Evolutionary conservation across 139 green algal genomes (phyloP).

Genomic region (Chlorella sp.): DNA sequence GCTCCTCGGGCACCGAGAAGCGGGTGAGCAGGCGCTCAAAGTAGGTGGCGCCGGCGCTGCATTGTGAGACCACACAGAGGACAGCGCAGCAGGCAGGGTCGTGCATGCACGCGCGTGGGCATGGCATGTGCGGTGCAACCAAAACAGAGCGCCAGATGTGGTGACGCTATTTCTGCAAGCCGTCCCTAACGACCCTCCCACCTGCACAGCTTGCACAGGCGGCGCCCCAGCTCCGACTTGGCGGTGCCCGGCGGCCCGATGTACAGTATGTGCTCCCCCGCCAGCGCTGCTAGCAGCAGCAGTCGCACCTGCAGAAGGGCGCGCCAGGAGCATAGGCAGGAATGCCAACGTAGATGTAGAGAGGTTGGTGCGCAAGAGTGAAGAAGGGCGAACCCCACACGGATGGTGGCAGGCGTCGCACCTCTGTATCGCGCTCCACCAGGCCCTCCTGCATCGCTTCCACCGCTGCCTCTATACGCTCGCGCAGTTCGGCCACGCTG

Average conservation of each 20-base stretch:
- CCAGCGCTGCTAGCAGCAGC: constrained; percentile 83
- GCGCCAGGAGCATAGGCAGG: background rate
- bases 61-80: no score
- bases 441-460: constrained; percentile 71
- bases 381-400: background rate
- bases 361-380: no score
- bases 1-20: constrained; percentile 94
- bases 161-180: no score
- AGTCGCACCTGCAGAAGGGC: constrained; percentile 52
- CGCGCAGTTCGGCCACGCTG: constrained; percentile 16
- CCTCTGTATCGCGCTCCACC: constrained; percentile 87
- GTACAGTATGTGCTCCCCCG: constrained; percentile 87
- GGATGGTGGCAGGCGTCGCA: constrained; percentile 29
- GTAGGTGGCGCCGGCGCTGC: constrained; percentile 73
- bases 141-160: no score
- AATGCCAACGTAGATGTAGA: background rate
- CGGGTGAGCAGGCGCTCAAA: constrained; percentile 95
- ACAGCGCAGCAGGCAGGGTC: no score
- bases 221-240: constrained; percentile 89
- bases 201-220: constrained; percentile 70
- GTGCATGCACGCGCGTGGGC: no score
- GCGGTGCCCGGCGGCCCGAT: constrained; percentile 85
- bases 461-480: constrained; percentile 43
- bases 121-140: no score
- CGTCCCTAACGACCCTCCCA: no score